Evolutionary conservation across 148 eudicot genomes (phyloP).

Genomic region (Amaranthus cruentus): DNA sequence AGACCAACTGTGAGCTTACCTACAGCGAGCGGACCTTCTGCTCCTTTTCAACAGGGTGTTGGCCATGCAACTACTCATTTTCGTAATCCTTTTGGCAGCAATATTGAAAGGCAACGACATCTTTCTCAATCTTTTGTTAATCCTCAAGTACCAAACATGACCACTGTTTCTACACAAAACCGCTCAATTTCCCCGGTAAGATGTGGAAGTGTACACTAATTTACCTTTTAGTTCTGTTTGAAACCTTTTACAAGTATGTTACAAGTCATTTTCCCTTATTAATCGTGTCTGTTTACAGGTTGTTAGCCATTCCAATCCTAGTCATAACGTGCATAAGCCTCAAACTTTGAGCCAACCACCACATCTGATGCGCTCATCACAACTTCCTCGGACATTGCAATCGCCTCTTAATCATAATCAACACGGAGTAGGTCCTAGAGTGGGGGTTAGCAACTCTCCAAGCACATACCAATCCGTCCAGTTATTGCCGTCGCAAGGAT

Average conservation of each 20-base stretch:
- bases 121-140: constrained; percentile 16
- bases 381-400: constrained; percentile 30
- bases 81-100: constrained; percentile 9
- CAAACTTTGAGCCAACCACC: constrained; percentile 39
- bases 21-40: constrained; percentile 25
- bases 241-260: neutral
- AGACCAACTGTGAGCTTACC: constrained; percentile 25
- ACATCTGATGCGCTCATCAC: constrained; percentile 36
- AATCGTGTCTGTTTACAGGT: constrained; percentile 27
- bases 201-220: neutral
- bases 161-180: constrained; percentile 31
- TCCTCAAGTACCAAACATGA: constrained; percentile 25
- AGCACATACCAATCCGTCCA: constrained; percentile 33
- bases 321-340: constrained; percentile 29
- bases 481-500: constrained; percentile 26
- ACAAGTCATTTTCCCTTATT: neutral
- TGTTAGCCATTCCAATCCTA: constrained; percentile 26
- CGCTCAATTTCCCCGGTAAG: constrained; percentile 36
- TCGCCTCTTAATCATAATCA: constrained; percentile 25
- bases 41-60: constrained; percentile 29
- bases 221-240: neutral
- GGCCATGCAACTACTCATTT: constrained; percentile 12
- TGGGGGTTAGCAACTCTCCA: constrained; percentile 17
- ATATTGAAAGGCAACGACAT: constrained; percentile 36
- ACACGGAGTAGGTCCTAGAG: constrained; percentile 26